Base-by-base conservation (phyloP, 805 yeast species). In the Candida railenensis region DNA sequence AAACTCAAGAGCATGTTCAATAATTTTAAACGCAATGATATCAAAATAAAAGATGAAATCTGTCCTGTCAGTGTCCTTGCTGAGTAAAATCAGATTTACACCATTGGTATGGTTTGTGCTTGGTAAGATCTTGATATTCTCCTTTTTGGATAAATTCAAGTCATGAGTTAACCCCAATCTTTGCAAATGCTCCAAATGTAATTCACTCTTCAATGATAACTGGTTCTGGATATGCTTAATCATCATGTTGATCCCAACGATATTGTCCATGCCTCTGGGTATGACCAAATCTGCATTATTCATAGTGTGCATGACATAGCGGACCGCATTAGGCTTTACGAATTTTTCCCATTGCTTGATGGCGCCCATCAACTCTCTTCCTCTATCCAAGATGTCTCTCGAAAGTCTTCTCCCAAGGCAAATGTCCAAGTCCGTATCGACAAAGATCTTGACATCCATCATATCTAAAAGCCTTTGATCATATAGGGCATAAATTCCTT, bases 391-490 rank as follows among this genome's bases (percentile, higher is more conserved):
- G 44, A 89, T 90, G 62, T 94, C 99, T 58, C 99, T 75, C 3
- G 88, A 81, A 38, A 94, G 69, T 56, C 99, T 74, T 57, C 99
- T 76, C 3, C 96, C 91, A 55, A 94, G 74, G 65, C 99, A 94
- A 14, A 92, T 80, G 61, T 94, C 99, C 54, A 90, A 73, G 58
- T 91, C 98, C 2, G 97, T 94, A 55, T 92, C 97, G 2, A 94
- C 97, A 62, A 82, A 94, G 16, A 92, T 80, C 64, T 87, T 92
- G 48, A 89, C 73, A 57, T 92, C 96, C 85, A 91, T 86, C 57
- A 90, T 58, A 11, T 79, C 85, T 45, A 85, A 66, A 15, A 94
- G 65, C 37, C 90, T 76, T 40, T 76, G 74, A 60, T 86, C 89
- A 50, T 84, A 82, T 38, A 94, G 65, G 0, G 96, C 89, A 61